Evolutionary conservation across 495 filamentous ascomycete species (phyloP).

Genomic region (Penicillium roqueforti): DNA sequence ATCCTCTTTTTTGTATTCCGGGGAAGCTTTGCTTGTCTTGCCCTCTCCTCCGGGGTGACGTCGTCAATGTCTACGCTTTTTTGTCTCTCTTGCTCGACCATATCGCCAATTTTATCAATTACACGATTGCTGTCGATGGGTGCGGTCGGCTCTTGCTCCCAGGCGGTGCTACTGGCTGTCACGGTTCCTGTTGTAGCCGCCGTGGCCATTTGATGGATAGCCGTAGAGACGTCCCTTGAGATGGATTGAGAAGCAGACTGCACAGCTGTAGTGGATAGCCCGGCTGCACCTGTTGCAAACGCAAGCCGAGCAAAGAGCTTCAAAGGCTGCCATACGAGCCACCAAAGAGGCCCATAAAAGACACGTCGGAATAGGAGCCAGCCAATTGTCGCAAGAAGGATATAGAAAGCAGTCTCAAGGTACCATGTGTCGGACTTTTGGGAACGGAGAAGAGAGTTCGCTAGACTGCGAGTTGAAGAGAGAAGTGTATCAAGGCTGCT

Average conservation of each 20-base stretch:
- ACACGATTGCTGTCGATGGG: constrained; percentile 36
- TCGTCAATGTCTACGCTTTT: constrained; percentile 29
- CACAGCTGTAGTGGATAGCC: constrained; percentile 32
- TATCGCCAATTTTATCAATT: constrained; percentile 52
- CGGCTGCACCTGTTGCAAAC: constrained; percentile 41
- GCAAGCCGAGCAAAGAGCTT: constrained; percentile 53
- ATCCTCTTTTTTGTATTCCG: constrained; percentile 80
- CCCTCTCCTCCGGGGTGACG: constrained; percentile 36
- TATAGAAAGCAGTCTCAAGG: constrained; percentile 77
- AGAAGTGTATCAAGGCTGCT: constrained; percentile 71
- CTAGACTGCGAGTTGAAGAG: constrained; percentile 63
- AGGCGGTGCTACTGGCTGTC: constrained; percentile 12
- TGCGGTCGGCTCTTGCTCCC: constrained; percentile 24
- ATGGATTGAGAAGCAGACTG: constrained; percentile 21
- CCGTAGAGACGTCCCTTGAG: constrained; percentile 11
- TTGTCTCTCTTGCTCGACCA: constrained; percentile 48
- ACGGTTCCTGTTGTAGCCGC: constrained; percentile 15
- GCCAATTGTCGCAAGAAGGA: constrained; percentile 67
- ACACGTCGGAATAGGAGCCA: constrained; percentile 85
- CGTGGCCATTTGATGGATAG: constrained; percentile 18
- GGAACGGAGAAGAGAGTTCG: constrained; percentile 73
- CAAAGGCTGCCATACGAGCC: constrained; percentile 77
- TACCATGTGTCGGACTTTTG: constrained; percentile 98
- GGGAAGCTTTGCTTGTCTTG: constrained; percentile 45
- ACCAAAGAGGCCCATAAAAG: constrained; percentile 86